A percentile compares a stretch with the other conserved stretches of the same genome.
Conservation (phyloP, 75 land plant genomes). For the Pinus albicaulis region DNA sequence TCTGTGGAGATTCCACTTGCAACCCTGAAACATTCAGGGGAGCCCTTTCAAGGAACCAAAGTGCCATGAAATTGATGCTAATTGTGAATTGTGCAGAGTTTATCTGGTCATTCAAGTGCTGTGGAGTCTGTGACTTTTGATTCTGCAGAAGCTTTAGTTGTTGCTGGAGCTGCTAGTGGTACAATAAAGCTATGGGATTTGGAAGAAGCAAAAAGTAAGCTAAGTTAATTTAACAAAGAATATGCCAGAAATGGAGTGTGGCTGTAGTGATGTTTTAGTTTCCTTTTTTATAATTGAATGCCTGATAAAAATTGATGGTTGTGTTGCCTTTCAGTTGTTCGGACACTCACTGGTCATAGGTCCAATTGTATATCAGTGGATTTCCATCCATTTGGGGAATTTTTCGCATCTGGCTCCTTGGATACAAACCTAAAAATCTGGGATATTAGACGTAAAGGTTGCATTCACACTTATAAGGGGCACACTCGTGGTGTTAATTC, state of each 20-base stretch:
- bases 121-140: slow-evolving; percentile 90
- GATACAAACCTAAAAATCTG: slow-evolving; percentile 94
- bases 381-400: slow-evolving; percentile 89
- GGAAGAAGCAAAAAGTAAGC: slow-evolving; percentile 83
- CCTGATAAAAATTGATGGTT: neutral
- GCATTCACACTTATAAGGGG: slow-evolving; percentile 93
- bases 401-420: slow-evolving; percentile 88
- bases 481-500: slow-evolving; percentile 82
- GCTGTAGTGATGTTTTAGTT: neutral
- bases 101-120: slow-evolving; percentile 88
- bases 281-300: neutral
- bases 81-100: slow-evolving; percentile 51
- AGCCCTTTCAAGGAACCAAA: no score
- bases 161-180: slow-evolving; percentile 87
- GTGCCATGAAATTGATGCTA: neutral
- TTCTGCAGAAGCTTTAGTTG: slow-evolving; percentile 78
- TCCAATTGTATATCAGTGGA: slow-evolving; percentile 80
- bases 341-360: slow-evolving; percentile 87
- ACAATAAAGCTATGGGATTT: slow-evolving; percentile 91
- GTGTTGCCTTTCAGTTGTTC: slow-evolving; percentile 56
- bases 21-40: no score
- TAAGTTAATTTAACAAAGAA: neutral
- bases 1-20: no score
- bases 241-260: neutral
- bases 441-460: slow-evolving; percentile 89